phyloP scores from a whole-genome alignment of 768 basidiomycete species.

The Russula dissimulans region DNA sequence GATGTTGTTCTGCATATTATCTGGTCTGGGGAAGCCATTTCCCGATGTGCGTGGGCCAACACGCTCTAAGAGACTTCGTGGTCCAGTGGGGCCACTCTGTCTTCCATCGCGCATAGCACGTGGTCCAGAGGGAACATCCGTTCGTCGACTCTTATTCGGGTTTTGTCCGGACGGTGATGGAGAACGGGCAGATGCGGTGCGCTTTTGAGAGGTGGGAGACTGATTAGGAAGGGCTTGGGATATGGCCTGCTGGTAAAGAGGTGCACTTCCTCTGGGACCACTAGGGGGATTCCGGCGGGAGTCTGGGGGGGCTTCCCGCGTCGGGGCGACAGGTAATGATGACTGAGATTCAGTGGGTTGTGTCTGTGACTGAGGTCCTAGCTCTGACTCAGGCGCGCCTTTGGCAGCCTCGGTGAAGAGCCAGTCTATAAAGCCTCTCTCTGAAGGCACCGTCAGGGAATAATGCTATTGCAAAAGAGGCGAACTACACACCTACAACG shows the following conservation, averaged over 20 bases:
- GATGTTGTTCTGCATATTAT: constrained; percentile 74
- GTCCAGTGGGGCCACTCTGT: constrained; percentile 25
- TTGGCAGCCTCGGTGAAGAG: constrained; percentile 73
- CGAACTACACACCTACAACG: constrained; percentile 54
- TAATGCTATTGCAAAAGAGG: not conserved
- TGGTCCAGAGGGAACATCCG: constrained; percentile 76
- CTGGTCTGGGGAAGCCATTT: constrained; percentile 23
- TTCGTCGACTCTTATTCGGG: constrained; percentile 60
- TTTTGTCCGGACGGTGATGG: constrained; percentile 21
- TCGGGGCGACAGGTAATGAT: constrained; percentile 15
- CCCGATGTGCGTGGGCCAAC: constrained; percentile 36
- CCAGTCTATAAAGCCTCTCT: constrained; percentile 82
- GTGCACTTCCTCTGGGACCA: constrained; percentile 41
- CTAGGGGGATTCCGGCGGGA: constrained; percentile 37
- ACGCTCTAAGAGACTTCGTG: constrained; percentile 71
- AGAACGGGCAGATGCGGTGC: constrained; percentile 22
- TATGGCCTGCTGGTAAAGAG: constrained; percentile 65
- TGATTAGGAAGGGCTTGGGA: constrained; percentile 16
- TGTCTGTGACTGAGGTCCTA: constrained; percentile 19
- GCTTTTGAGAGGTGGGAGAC: constrained; percentile 21
- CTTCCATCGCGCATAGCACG: constrained; percentile 58
- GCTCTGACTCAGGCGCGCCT: constrained; percentile 42
- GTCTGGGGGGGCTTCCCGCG: constrained; percentile 28
- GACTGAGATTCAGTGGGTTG: constrained; percentile 28
- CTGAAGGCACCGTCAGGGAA: constrained; percentile 32